Evolutionary conservation across 495 filamentous ascomycete genomes (phyloP).

Genomic region (Lepraria neglecta): DNA sequence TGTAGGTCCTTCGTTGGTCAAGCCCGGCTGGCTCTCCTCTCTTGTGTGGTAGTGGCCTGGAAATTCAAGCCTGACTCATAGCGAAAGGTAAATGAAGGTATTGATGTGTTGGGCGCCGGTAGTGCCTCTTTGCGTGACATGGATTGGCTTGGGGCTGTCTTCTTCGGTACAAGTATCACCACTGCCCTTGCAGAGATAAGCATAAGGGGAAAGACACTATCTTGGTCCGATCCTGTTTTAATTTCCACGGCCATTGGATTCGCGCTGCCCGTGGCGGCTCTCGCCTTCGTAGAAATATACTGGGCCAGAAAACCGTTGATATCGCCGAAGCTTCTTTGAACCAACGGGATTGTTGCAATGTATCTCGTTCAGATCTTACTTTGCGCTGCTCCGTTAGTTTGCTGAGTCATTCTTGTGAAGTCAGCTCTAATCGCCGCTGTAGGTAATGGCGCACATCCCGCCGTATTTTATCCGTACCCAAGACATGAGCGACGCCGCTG

Average conservation of each 20-base stretch:
- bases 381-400: not conserved
- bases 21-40: not conserved
- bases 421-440: not conserved
- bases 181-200: not conserved
- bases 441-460: not conserved
- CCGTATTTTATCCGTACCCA: conserved; percentile 14
- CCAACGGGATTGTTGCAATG: not conserved
- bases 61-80: not conserved
- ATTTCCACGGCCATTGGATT: not conserved
- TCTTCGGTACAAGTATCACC: conserved; percentile 3
- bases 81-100: not conserved
- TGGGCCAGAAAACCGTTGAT: not conserved
- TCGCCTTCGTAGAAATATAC: not conserved
- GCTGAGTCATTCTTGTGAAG: not conserved
- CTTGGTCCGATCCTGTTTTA: not conserved
- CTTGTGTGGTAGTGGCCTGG: not conserved
- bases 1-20: not conserved
- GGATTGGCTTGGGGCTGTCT: not conserved
- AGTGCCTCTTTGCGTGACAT: not conserved
- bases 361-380: not conserved
- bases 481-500: conserved; percentile 18
- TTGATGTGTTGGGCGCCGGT: not conserved
- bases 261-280: not conserved
- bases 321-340: not conserved
- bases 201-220: not conserved